Base-by-base conservation (phyloP, 2,329 filamentous ascomycete species). In the Bimuria novae-zelandiae region DNA sequence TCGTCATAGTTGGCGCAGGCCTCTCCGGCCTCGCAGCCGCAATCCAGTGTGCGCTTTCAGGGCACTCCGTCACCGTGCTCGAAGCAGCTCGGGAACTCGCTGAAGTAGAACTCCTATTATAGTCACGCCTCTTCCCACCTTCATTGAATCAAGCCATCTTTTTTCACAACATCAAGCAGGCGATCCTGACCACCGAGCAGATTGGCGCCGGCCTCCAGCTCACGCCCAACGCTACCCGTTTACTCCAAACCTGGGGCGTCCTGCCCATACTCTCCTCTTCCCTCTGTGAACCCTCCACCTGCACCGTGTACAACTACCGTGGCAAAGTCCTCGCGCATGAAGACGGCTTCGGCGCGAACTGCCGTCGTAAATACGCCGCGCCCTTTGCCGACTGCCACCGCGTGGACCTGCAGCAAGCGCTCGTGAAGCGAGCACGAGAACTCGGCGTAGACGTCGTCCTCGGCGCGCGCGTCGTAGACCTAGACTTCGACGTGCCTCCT, bases 341-440 rank as follows among this genome's bases (percentile, higher is more conserved):
- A 29, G 69, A 76, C 1, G 60, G 76, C n/a, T 87, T 85, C 53
- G 69, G 81, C 54, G 65, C 74, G 19, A 80, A 82, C 19, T 84
- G 85, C 51, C 76, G 78, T 6, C 64, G 68, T 3, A 81, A 80
- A 55, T 87, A 87, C 59, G 73, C 73, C 11, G 80, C 82, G 0
- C 84, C 84, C 0, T 86, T 85, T 58, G 71, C 80, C 33, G 81
- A 85, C 47, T 66, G 86, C n/a, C 85, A 88, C 65, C 80, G 85
- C 1, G 83, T 83, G 2, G 85, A 88, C 62, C 70, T 87, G 16
- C 84, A 87, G 55, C 73, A 77, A 7, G 77, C 80, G 0, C 72
- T 88, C 2, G 79, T 77, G 16, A 72, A 76, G 4, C 73, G 79
- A 29, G 84, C 84, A 1, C 69, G 71, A 50, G 75, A 82, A 19